Base-by-base conservation (phyloP, 306 rosid genomes). In the Vicia faba region DNA sequence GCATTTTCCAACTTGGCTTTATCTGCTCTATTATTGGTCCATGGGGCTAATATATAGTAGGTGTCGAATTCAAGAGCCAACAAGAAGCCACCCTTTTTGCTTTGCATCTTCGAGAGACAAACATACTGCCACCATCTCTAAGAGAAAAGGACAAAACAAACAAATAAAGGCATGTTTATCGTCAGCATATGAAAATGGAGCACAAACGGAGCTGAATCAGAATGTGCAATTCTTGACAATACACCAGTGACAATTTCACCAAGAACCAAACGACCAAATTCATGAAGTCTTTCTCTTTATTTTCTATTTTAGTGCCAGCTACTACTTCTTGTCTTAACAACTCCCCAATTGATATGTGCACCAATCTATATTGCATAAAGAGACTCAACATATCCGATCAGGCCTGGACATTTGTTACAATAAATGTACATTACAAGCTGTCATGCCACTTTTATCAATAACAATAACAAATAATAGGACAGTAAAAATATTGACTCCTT, bases 331-430 rank as follows among this genome's bases (percentile, higher is more conserved):
- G 87, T 84, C 98, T 83, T 35, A 93, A 84, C 66, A 93, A 69
- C 70, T 93, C 96, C 74, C 98, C 98, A 11, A 96, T 89, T 61
- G 98, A 93, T 78, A 93, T 80, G 80, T 93, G 98, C 65, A 92
- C 91, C 79, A 92, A 80, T 46, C 96, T 96, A 84, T 81, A 89
- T 96, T 89, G 78, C 73, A 77, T 48, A 76, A 64, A 75, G 67
- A 66, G 78, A 74, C 33, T 11, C 15, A 39, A 14, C 11, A 46
- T 19, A 41, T 29, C 25, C 2, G 25, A 23, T 23, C 25, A 23
- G 25, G 25, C 25, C 25, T 23, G 25, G 2, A 23, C 25, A 23
- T 23, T 23, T 23, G 25, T 23, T 23, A 1, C 25, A 23, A 23
- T 23, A 2, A 23, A 23, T 23, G 25, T 2, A 23, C 25, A 23